These are phyloP conservation scores for Aspergillus udagawae DNA, from an alignment of 2,329 filamentous ascomycete genomes.

Conservation along the genomic window DNA sequence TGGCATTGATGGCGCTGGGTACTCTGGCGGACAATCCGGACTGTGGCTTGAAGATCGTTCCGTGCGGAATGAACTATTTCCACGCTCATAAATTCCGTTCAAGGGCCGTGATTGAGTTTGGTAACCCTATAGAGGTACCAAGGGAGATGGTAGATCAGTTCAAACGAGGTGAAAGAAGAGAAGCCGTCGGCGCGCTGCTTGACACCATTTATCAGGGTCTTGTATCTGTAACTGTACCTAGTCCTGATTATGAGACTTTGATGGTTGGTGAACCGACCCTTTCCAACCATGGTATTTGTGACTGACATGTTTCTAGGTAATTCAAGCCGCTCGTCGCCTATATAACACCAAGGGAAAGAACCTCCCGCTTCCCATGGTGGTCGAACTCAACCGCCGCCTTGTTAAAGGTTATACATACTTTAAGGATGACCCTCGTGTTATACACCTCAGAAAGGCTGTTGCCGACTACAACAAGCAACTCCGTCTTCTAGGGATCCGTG, in stretches of 20 bases:
- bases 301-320: conserved; percentile 54
- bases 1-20: conserved; percentile 96
- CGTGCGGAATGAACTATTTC: conserved; percentile 99
- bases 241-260: conserved; percentile 90
- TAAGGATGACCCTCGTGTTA: conserved; percentile 83
- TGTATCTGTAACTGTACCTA: conserved; percentile 82
- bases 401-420: conserved; percentile 89
- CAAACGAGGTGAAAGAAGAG: conserved; percentile 73
- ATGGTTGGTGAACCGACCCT: conserved; percentile 55
- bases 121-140: conserved; percentile 80
- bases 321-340: conserved; percentile 86
- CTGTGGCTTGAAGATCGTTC: conserved; percentile 89
- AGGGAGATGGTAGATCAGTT: conserved; percentile 80
- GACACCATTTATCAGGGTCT: conserved; percentile 83
- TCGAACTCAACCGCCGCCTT: conserved; percentile 88
- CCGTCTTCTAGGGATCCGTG: conserved; percentile 78
- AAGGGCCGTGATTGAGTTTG: conserved; percentile 92
- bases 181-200: conserved; percentile 79
- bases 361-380: conserved; percentile 82
- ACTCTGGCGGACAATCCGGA: conserved; percentile 79
- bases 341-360: conserved; percentile 96
- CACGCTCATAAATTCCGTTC: conserved; percentile 98
- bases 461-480: conserved; percentile 83
- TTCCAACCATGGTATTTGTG: not conserved
- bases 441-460: conserved; percentile 69